Conservation (phyloP, 23 red algal genomes). For the Gracilaria domingensis region DNA sequence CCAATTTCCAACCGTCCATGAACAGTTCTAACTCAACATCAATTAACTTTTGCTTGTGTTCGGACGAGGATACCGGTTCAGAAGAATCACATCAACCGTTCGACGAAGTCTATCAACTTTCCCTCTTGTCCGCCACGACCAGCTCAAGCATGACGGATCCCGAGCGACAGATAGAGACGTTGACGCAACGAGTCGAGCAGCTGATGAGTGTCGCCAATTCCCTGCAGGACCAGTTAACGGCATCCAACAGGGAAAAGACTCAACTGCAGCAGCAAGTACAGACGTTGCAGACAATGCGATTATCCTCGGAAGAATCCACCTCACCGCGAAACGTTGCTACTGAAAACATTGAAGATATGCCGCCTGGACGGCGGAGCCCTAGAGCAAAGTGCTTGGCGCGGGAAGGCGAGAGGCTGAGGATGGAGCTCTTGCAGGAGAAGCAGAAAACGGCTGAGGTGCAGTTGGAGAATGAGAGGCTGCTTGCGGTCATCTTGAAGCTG, state of each 20-base stretch:
- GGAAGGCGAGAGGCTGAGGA: slow-evolving; percentile 4
- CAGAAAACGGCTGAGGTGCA: slow-evolving; percentile 3
- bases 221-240: slow-evolving; percentile 4
- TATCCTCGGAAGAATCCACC: background rate
- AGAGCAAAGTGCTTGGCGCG: background rate
- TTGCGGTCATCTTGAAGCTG: slow-evolving; percentile 14
- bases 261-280: background rate
- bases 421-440: slow-evolving; percentile 19
- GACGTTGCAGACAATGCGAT: background rate
- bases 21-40: background rate
- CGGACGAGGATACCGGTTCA: background rate
- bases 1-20: background rate
- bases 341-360: background rate
- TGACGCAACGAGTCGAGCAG: slow-evolving; percentile 18
- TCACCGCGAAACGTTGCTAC: background rate
- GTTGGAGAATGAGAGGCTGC: slow-evolving; percentile 5
- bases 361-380: background rate
- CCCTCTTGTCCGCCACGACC: background rate
- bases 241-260: background rate
- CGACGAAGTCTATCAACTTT: background rate
- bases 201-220: background rate
- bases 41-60: slow-evolving; percentile 13
- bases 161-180: background rate
- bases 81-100: background rate
- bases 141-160: background rate